These are phyloP conservation scores for Saksenaea oblongispora DNA, from an alignment of 371 early-diverging fungal species.

Conservation along the genomic window DNA sequence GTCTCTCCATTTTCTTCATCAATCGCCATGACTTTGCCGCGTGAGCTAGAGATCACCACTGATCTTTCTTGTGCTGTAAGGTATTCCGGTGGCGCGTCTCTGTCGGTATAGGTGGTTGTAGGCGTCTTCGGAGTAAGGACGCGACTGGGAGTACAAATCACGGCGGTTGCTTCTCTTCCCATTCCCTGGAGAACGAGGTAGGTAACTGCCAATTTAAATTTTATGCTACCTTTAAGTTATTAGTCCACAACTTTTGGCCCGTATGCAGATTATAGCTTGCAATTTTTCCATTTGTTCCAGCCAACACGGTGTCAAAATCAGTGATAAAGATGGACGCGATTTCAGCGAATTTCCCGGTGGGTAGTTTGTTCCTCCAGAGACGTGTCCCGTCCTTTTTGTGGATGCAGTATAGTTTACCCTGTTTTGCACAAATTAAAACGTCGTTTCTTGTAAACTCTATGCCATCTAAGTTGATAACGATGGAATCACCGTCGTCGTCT, in stretches of 20 bases:
- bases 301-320: background rate
- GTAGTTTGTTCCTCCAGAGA: background rate
- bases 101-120: no score
- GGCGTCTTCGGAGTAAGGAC: no score
- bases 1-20: conserved; percentile 21
- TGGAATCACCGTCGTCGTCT: background rate
- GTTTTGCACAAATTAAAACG: background rate
- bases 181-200: no score
- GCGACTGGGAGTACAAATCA: no score
- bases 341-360: background rate
- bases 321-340: background rate
- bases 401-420: background rate
- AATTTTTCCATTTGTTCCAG: background rate
- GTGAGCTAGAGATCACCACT: conserved; percentile 15
- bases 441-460: background rate
- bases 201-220: background rate
- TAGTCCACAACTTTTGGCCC: background rate
- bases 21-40: conserved; percentile 25
- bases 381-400: background rate
- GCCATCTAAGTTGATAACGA: background rate
- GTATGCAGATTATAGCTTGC: background rate
- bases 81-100: no score
- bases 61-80: background rate
- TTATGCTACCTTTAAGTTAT: background rate
- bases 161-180: no score